Conservation (phyloP, 768 basidiomycete species). For the Hortiboletus flavorubellus region DNA sequence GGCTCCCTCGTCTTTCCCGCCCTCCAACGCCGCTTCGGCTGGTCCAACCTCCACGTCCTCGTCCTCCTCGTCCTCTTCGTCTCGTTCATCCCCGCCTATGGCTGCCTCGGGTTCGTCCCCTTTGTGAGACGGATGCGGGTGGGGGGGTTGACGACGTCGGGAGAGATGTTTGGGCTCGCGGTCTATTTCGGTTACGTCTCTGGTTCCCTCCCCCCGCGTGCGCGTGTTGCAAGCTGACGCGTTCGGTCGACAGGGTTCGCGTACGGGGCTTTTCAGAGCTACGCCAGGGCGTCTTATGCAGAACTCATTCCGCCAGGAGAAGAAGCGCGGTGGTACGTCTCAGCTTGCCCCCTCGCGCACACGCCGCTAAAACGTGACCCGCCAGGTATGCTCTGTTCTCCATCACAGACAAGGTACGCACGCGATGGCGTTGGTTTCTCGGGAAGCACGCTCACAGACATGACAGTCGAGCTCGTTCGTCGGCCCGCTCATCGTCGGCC, state of each 20-base stretch:
- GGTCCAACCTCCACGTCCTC: constrained; percentile 68
- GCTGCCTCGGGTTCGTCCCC: constrained; percentile 73
- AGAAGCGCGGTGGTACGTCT: constrained; percentile 78
- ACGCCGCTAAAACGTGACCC: not conserved
- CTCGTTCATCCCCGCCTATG: constrained; percentile 71
- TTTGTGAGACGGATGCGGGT: constrained; percentile 48
- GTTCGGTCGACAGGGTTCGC: constrained; percentile 46
- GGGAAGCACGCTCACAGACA: not conserved
- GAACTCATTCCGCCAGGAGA: constrained; percentile 85
- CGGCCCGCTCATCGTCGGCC: constrained; percentile 83
- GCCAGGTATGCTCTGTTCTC: constrained; percentile 72
- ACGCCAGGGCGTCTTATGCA: constrained; percentile 82
- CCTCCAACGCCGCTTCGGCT: constrained; percentile 60
- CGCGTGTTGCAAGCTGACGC: not conserved
- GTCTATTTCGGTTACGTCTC: constrained; percentile 66
- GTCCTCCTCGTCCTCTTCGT: constrained; percentile 64
- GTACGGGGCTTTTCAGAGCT: constrained; percentile 90
- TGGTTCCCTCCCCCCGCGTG: no score
- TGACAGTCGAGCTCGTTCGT: constrained; percentile 84
- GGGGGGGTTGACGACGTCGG: constrained; percentile 72
- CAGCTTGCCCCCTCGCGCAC: no score
- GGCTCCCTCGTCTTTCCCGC: constrained; percentile 82
- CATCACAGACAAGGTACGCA: constrained; percentile 81
- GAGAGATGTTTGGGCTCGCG: constrained; percentile 84
- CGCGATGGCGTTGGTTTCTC: not conserved